Evolutionary conservation across 805 yeast genomes (phyloP), one percentile per base, ranked within the genome.

Genomic region (Yarrowia sp.): DNA sequence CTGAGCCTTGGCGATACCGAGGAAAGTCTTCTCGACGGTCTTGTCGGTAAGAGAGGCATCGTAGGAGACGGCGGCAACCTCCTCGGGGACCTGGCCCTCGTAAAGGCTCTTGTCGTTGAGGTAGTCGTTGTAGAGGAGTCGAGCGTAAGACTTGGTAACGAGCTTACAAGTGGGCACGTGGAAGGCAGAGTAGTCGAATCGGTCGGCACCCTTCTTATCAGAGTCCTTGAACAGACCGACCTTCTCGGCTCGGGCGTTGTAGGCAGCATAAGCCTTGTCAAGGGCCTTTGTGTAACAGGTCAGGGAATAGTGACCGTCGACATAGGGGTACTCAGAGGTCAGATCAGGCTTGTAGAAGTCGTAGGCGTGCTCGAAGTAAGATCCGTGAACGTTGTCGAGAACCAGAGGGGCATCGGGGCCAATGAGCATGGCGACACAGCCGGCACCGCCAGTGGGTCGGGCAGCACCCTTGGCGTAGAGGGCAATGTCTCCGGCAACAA

Each of bases 371-470:
- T 90, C 93, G 96, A 95, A 90, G 83, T 81, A 90, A 22, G 96
- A 84, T 68, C 98, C 98, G 80, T 95, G 90, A 67, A 85, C 84
- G 49, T 88, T 79, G 72, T 95, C 98, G 72, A 95, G 87, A 43
- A 90, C 97, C 70, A 95, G 83, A 70, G 99, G 99, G 43, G 99
- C 98, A 75, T 95, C 96, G 62, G 98, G 97, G 61, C 99, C 99
- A 72, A 95, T 90, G 76, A 89, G 85, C 75, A 95, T 72, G 48
- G 99, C 99, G 67, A 93, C 96, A 54, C 96, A 83, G 76, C 99
- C 99, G 64, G 96, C 98, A 81, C 99, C 99, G 77, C 99, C 99
- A 63, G 99, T 95, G 74, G 99, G 99, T 83, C 99, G 88, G 65
- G 99, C 99, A 40, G 96, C 88, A 76, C 99, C 99, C 80, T 92